Percentiles rank a stretch among this genome's conserved stretches.
Evolutionary conservation across 192 early-diverging fungal species (phyloP).

Genomic region (Gigaspora rosea): DNA sequence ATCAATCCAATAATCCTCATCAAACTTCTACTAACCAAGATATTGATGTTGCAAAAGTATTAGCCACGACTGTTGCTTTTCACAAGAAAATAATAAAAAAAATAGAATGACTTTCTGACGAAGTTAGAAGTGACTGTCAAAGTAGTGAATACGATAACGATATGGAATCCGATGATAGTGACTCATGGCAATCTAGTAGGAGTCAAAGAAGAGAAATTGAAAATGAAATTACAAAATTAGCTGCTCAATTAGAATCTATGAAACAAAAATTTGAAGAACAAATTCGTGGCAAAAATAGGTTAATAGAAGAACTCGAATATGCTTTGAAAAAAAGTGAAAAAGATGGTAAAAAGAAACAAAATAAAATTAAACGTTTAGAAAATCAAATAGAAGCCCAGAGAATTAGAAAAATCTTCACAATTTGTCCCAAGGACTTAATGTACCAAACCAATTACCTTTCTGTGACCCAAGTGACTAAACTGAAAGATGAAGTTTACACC

Average conservation of each 20-base stretch:
- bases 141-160: slow-evolving; percentile 19
- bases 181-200: not conserved
- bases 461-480: too few species aligned
- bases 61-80: slow-evolving; percentile 23
- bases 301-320: slow-evolving; percentile 23
- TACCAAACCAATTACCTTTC: too few species aligned
- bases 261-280: slow-evolving; percentile 25
- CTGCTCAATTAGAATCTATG: not conserved
- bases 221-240: slow-evolving; percentile 1
- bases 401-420: too few species aligned
- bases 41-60: too few species aligned
- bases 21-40: too few species aligned
- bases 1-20: too few species aligned
- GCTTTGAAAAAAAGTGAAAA: slow-evolving; percentile 6
- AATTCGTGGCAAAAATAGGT: slow-evolving; percentile 5
- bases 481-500: too few species aligned
- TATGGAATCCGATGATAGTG: slow-evolving; percentile 7
- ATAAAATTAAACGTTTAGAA: too few species aligned
- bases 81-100: slow-evolving; percentile 21
- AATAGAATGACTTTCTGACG: slow-evolving; percentile 21
- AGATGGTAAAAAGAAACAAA: not conserved
- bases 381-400: too few species aligned
- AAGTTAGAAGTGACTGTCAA: too few species aligned
- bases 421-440: too few species aligned
- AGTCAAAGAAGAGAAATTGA: slow-evolving; percentile 19